Base-by-base conservation (phyloP, 2,329 filamentous ascomycete genomes). In the Neurospora sp. region DNA sequence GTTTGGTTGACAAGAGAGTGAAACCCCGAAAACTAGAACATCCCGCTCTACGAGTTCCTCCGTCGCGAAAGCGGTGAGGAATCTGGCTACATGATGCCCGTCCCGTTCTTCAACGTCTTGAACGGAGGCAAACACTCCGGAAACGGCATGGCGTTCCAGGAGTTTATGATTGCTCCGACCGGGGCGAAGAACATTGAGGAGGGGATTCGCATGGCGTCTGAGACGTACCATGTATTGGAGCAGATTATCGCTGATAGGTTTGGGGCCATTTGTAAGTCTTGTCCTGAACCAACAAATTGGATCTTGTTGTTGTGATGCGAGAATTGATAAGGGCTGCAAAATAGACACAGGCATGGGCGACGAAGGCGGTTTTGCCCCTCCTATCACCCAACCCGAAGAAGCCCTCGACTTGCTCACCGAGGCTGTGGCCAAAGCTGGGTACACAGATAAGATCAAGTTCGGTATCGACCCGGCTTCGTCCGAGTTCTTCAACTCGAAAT, bases 51-150 rank as follows among this genome's bases (percentile, higher is more conserved):
- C 78, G 84, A 84, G 69, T 85, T 86, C 80, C 84, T 88, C 76
- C 84, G 83, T 72, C 82, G 83, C 74, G 81, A 86, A 74, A 81
- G 83, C 40, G 82, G 83, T 73, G 83, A 82, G 75, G 83, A 82
- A 79, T 83, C 83, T 79, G 82, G 82, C 73, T 86, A 85, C 76
- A 81, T 87, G 62, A 79, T 88, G 66, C 86, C 85, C 52, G 85
- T 87, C 65, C 86, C 86, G 37, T 88, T 85, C 78, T 83, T 84
- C 81, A 87, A 87, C 77, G 85, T 87, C 68, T 80, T 88, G 68
- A 88, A 88, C 78, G 86, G 86, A 75, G 79, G 79, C 8, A 76
- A 77, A 23, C 79, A 80, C 71, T 79, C 78, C 0, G 78, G 78
- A 15, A 80, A 80, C 67, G 70, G 71, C 3, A 79, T 87, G 76